Evolutionary conservation across 257 asterid species (phyloP).

Genomic region (Anisodus tanguticus): DNA sequence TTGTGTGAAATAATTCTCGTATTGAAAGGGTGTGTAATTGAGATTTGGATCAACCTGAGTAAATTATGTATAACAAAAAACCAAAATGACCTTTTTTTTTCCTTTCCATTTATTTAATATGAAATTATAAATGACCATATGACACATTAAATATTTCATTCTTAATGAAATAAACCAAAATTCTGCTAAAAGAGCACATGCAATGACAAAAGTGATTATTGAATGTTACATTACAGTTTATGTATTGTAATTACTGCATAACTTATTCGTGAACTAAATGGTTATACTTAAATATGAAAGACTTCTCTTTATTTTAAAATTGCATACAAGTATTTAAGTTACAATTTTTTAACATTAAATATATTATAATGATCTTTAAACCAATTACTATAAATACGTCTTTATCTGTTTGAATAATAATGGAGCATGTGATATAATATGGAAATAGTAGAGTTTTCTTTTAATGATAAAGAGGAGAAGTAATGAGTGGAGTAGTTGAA

Average conservation of each 20-base stretch:
- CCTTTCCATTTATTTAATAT: not conserved
- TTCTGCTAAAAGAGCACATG: not conserved
- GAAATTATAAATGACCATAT: not conserved
- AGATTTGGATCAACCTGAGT: too few species aligned
- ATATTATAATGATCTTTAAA: too few species aligned
- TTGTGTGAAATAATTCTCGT: too few species aligned
- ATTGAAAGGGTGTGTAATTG: too few species aligned
- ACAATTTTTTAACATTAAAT: not conserved
- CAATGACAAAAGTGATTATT: not conserved
- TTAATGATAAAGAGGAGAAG: not conserved
- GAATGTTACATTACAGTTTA: not conserved
- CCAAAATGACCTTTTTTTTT: not conserved
- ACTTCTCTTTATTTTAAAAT: not conserved
- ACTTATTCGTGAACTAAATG: too few species aligned
- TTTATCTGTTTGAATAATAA: not conserved
- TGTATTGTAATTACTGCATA: not conserved
- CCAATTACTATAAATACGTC: too few species aligned
- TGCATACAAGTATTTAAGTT: not conserved
- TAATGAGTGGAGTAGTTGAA: conserved; percentile 40
- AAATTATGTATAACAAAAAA: too few species aligned
- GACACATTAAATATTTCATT: not conserved
- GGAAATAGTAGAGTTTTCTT: not conserved
- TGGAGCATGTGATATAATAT: not conserved
- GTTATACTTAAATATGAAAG: not conserved
- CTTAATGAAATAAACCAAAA: not conserved